Percentiles rank a stretch among this genome's conserved stretches.
phyloP scores from a whole-genome alignment of 495 filamentous ascomycete species.

The Trichoderma asperelloides region DNA sequence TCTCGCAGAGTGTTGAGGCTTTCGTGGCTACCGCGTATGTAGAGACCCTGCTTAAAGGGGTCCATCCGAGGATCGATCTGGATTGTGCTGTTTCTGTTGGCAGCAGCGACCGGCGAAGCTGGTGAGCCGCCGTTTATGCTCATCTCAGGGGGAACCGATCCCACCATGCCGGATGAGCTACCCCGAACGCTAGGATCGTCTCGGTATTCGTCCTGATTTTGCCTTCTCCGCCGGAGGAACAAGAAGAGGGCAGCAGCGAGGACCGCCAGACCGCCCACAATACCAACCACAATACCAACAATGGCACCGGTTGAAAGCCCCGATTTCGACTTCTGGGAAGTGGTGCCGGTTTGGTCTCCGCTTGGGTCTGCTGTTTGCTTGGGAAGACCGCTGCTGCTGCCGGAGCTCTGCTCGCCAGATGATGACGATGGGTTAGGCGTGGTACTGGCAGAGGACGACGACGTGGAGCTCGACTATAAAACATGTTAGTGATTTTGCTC shows the following conservation, averaged over 20 bases:
- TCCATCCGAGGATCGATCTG: conserved; percentile 48
- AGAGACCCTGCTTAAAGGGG: conserved; percentile 38
- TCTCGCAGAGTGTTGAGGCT: conserved; percentile 47
- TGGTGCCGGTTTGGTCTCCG: neutral
- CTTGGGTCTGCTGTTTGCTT: neutral
- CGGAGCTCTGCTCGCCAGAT: conserved; percentile 25
- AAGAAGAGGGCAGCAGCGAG: conserved; percentile 21
- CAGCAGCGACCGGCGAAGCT: conserved; percentile 1
- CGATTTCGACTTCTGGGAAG: conserved; percentile 16
- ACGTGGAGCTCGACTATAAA: neutral
- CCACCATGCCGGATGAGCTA: conserved; percentile 32
- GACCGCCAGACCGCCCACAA: conserved; percentile 24
- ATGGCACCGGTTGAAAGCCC: conserved; percentile 20
- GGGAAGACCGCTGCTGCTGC: conserved; percentile 24
- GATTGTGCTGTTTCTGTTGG: conserved; percentile 40
- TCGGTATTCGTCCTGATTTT: conserved; percentile 18
- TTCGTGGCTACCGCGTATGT: conserved; percentile 41
- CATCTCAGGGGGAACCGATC: conserved; percentile 29
- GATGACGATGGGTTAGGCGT: conserved; percentile 15
- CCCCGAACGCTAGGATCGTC: conserved; percentile 24
- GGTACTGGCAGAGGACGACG: neutral
- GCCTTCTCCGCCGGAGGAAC: conserved; percentile 23
- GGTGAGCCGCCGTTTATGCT: conserved; percentile 12
- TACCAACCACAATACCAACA: conserved; percentile 35
- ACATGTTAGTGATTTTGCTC: neutral